A percentile compares a stretch with the other conserved stretches of the same genome.
These are phyloP conservation scores for Podila verticillata DNA, from an alignment of 192 early-diverging fungal species.

Conservation along the genomic window DNA sequence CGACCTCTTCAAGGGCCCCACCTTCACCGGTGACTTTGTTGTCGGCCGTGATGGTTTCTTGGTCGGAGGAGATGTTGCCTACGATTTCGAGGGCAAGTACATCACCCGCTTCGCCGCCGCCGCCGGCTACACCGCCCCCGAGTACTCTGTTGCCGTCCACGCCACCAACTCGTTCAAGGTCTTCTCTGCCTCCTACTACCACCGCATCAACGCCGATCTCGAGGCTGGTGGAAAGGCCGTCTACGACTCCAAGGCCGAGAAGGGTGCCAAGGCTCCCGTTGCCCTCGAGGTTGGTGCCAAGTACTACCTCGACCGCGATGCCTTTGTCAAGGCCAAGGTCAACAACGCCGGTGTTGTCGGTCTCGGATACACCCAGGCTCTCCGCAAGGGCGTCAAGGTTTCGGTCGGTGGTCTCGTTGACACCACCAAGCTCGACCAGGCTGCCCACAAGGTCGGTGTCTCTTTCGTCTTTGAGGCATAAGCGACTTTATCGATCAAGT, in stretches of 20 bases:
- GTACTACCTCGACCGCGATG: constrained; percentile 87
- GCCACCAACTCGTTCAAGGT: constrained; percentile 90
- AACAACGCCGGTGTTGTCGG: constrained; percentile 88
- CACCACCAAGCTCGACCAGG: constrained; percentile 91
- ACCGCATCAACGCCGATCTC: constrained; percentile 89
- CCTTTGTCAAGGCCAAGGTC: constrained; percentile 92
- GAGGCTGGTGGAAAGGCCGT: constrained; percentile 96
- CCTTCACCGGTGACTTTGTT: constrained; percentile 87
- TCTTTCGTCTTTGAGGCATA: constrained; percentile 92
- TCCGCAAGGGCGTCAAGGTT: constrained; percentile 95
- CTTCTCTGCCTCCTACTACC: constrained; percentile 96
- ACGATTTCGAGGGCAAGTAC: constrained; percentile 91
- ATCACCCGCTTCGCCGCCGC: constrained; percentile 88
- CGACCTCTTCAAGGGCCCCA: constrained; percentile 96
- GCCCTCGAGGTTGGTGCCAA: constrained; percentile 95
- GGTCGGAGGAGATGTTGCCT: constrained; percentile 92
- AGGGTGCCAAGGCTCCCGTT: constrained; percentile 72
- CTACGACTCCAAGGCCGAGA: constrained; percentile 81
- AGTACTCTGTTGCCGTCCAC: constrained; percentile 91
- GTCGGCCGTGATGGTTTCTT: constrained; percentile 91
- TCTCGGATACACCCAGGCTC: constrained; percentile 91
- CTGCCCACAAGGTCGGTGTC: constrained; percentile 95
- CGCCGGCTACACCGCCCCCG: constrained; percentile 84
- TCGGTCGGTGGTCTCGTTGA: constrained; percentile 93
- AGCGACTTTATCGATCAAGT: constrained; percentile 19